A percentile compares a stretch with the other conserved stretches of the same genome.
Evolutionary conservation across 1,284 basidiomycete species (phyloP).

Genomic region (Xerocomus nothofagi): DNA sequence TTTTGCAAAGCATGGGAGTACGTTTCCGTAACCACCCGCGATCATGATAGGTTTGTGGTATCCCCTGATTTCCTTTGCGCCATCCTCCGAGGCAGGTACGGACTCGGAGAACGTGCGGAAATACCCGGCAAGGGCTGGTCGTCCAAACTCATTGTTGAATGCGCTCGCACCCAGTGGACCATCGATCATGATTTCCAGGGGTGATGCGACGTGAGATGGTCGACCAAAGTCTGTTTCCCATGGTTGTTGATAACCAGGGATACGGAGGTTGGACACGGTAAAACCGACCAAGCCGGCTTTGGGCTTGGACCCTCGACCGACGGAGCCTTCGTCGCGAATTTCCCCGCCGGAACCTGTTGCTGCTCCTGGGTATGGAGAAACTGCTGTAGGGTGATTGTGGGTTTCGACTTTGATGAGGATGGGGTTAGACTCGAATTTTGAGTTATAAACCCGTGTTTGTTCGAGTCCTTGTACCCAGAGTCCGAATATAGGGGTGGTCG

Average conservation of each 20-base stretch:
- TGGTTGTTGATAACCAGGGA: conserved; percentile 84
- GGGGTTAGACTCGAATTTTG: conserved; percentile 73
- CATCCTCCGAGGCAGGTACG: conserved; percentile 49
- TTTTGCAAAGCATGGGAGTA: conserved; percentile 76
- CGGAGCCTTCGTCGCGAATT: conserved; percentile 97
- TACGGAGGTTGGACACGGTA: conserved; percentile 92
- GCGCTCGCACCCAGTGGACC: conserved; percentile 93
- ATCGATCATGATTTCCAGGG: conserved; percentile 97
- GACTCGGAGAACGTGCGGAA: conserved; percentile 88
- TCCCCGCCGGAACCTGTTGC: conserved; percentile 98
- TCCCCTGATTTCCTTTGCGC: conserved; percentile 69
- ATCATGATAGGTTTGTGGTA: conserved; percentile 99
- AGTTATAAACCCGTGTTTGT: conserved; percentile 48
- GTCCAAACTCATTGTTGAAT: conserved; percentile 99
- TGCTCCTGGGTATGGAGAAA: conserved; percentile 96
- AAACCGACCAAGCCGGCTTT: conserved; percentile 96
- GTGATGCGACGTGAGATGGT: conserved; percentile 89
- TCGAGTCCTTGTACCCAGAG: conserved; percentile 43
- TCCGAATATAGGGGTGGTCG: conserved; percentile 77
- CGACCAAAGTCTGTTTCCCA: conserved; percentile 94
- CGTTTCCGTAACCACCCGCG: conserved; percentile 94
- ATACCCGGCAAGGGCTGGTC: conserved; percentile 84
- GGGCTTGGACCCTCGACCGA: conserved; percentile 92
- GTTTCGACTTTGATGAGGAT: conserved; percentile 99
- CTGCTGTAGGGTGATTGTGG: conserved; percentile 98